Base-by-base conservation (phyloP, 2,329 filamentous ascomycete genomes). In the Aspergillus pseudoglaucus region DNA sequence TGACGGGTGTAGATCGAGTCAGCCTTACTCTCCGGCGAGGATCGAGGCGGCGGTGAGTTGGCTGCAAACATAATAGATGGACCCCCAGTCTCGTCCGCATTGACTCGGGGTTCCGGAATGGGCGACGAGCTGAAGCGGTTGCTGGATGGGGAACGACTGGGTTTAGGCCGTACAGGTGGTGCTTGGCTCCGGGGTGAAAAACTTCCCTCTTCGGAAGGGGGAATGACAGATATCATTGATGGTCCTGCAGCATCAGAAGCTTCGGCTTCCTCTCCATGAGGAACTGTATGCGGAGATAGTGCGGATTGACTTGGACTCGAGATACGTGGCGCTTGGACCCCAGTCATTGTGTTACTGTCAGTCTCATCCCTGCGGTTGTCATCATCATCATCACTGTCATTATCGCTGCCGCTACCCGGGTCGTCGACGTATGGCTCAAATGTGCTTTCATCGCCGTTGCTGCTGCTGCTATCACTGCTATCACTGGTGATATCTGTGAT, bases 31-130 rank as follows among this genome's bases (percentile, higher is more conserved):
- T 20, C 18, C 17, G 17, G 37, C 7, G 56, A 47, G 15, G 57
- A 54, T 6, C 61, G 67, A 22, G 62, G 64, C 17, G 67, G 60
- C 59, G 57, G 71, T 49, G 59, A 57, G 27, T 56, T 61, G 45
- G 83, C 74, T 8, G 80, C 81, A 65, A 93, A 94, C 79, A 87
- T 87, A 53, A 94, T 90, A 1, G 78, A 84, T 1, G 84, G 83
- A 0, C 82, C 84, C 1, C 79, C 73, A 1, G 78, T 81, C 48
- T 85, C 86, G 50, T 86, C 80, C 1, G 75, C 73, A 3, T 80
- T 80, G 18, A 89, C 77, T 51, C 76, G 79, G 2, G 87, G 84
- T 54, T 85, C 81, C 0, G 87, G 88, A 1, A 88, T 81, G 0
- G 87, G 82, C 5, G 81, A 82, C 44, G 85, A 90, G 0, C 83